Conservation (phyloP, 2,329 filamentous ascomycete species). For the Botrytis medusae region DNA sequence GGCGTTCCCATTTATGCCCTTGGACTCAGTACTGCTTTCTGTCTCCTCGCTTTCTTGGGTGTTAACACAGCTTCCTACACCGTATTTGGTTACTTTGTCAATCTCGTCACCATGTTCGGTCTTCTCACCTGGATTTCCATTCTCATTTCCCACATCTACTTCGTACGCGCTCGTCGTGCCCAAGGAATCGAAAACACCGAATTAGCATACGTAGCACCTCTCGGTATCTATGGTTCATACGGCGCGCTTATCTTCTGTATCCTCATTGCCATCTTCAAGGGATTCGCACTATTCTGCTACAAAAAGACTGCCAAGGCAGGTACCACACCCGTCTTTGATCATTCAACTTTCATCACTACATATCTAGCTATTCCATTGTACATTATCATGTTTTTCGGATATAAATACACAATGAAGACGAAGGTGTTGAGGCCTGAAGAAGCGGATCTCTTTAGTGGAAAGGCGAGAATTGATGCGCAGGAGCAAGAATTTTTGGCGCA, state of each 20-base stretch:
- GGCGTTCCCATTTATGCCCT: conserved; percentile 51
- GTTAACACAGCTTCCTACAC: conserved; percentile 56
- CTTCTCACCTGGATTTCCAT: conserved; percentile 40
- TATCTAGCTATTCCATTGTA: conserved; percentile 65
- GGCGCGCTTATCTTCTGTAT: conserved; percentile 68
- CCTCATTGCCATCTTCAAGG: conserved; percentile 79
- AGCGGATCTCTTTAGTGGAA: conserved; percentile 59
- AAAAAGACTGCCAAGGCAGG: conserved; percentile 40
- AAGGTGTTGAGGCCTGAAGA: conserved; percentile 48
- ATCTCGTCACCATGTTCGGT: conserved; percentile 53
- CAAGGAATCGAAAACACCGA: conserved; percentile 57
- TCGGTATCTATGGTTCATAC: conserved; percentile 70
- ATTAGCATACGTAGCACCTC: conserved; percentile 67
- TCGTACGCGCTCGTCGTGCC: conserved; percentile 61
- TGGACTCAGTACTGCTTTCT: conserved; percentile 51
- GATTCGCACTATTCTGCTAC: conserved; percentile 67
- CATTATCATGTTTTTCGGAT: conserved; percentile 57
- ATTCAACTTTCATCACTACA: conserved; percentile 64
- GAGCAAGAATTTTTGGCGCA: conserved; percentile 46
- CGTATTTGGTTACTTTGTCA: conserved; percentile 72
- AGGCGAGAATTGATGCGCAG: conserved; percentile 59
- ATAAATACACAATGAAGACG: conserved; percentile 48
- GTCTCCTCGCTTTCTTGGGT: conserved; percentile 67
- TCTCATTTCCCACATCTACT: conserved; percentile 68
- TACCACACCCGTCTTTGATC: conserved; percentile 56